Evolutionary conservation across 768 basidiomycete genomes (phyloP).

Genomic region (Kwoniella bestiolae): DNA sequence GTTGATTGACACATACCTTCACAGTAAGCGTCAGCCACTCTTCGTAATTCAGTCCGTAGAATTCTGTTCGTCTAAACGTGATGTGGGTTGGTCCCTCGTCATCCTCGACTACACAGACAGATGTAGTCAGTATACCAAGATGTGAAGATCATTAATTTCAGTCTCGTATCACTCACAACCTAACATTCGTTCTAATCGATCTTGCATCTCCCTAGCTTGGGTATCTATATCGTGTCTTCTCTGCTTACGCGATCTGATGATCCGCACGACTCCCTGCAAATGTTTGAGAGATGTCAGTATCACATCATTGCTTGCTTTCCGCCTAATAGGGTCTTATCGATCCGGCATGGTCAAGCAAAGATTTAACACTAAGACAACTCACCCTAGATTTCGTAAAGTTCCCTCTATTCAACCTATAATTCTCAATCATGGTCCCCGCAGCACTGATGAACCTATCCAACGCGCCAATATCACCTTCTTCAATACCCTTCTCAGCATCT

Average conservation of each 20-base stretch:
- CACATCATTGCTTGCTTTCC: too few species aligned
- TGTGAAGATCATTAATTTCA: neutral
- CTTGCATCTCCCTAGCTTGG: conserved; percentile 56
- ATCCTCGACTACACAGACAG: conserved; percentile 44
- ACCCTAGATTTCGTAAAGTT: conserved; percentile 81
- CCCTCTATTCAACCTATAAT: conserved; percentile 82
- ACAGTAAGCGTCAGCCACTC: conserved; percentile 84
- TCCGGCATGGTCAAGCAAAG: too few species aligned
- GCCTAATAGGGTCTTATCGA: too few species aligned
- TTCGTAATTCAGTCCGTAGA: conserved; percentile 79
- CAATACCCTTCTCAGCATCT: conserved; percentile 60
- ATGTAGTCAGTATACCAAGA: neutral
- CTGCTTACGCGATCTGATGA: conserved; percentile 27
- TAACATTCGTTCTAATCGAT: conserved; percentile 54
- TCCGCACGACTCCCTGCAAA: conserved; percentile 33
- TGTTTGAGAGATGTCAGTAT: neutral
- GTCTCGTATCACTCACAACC: conserved; percentile 38
- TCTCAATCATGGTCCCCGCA: conserved; percentile 83
- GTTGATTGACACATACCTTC: conserved; percentile 79
- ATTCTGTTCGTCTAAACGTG: conserved; percentile 65
- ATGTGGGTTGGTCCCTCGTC: conserved; percentile 49
- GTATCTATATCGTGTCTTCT: conserved; percentile 45
- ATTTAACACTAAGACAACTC: too few species aligned
- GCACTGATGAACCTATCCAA: conserved; percentile 77
- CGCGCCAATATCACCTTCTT: conserved; percentile 62